Evolutionary conservation across 768 basidiomycete species (phyloP).

Genomic region (Tubosaeta sp.): DNA sequence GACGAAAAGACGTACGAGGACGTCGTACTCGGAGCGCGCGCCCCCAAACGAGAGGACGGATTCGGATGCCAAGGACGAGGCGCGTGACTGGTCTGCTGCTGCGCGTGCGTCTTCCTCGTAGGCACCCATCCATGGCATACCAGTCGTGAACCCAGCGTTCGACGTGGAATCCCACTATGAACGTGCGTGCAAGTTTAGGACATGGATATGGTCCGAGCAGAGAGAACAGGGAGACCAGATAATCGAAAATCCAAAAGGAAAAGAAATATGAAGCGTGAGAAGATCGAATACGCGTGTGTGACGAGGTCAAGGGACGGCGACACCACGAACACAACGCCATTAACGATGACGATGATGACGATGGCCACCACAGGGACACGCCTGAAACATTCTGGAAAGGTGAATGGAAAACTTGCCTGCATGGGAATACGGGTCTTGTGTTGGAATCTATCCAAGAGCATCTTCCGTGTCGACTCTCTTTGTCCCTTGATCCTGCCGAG

Average conservation of each 20-base stretch:
- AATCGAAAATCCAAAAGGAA: not conserved
- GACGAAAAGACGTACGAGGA: slow-evolving; percentile 40
- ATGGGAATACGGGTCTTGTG: slow-evolving; percentile 65
- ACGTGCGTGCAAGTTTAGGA: not conserved
- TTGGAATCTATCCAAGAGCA: slow-evolving; percentile 49
- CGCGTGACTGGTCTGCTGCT: slow-evolving; percentile 13
- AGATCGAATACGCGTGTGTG: not conserved
- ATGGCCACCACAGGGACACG: not conserved
- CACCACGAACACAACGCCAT: not conserved
- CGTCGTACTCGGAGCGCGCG: slow-evolving; percentile 46
- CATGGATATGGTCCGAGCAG: not conserved
- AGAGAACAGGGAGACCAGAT: not conserved
- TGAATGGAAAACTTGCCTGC: slow-evolving; percentile 41
- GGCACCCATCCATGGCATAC: slow-evolving; percentile 70
- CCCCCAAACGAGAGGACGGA: slow-evolving; percentile 61
- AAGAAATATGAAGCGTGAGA: not conserved
- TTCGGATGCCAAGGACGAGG: not conserved
- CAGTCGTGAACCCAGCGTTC: slow-evolving; percentile 63
- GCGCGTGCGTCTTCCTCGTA: slow-evolving; percentile 56
- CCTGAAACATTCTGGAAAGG: not conserved
- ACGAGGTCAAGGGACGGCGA: not conserved
- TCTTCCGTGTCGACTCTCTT: slow-evolving; percentile 53
- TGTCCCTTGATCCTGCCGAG: slow-evolving; percentile 36
- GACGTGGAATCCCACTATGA: slow-evolving; percentile 50
- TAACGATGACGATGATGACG: not conserved